Percentiles rank a stretch among this genome's conserved stretches.
These are phyloP conservation scores for Pestalotiopsis sp. DNA, from an alignment of 2,329 filamentous ascomycete genomes.

Conservation along the genomic window DNA sequence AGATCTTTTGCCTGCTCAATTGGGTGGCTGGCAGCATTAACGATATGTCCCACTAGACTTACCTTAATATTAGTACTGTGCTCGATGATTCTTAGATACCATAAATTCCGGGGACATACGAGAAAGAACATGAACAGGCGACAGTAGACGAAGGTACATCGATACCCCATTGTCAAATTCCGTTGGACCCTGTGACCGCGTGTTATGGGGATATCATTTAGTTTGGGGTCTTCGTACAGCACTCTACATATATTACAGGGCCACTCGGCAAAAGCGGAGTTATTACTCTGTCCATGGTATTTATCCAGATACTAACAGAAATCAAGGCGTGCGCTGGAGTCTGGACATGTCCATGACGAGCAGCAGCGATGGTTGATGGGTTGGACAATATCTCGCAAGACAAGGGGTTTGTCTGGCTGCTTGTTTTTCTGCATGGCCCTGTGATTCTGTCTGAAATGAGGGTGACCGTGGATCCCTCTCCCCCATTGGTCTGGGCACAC, in stretches of 20 bases:
- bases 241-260: not conserved
- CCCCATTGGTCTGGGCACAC: not conserved
- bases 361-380: not conserved
- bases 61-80: too few species aligned
- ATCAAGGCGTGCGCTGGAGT: not conserved
- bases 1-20: not conserved
- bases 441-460: slow-evolving; percentile 6
- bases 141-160: too few species aligned
- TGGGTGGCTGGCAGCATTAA: not conserved
- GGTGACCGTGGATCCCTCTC: not conserved
- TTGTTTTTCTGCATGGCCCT: not conserved
- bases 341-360: not conserved
- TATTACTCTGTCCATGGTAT: not conserved
- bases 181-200: too few species aligned
- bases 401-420: not conserved
- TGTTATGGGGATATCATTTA: too few species aligned
- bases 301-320: not conserved
- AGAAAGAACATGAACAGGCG: too few species aligned
- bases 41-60: too few species aligned
- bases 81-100: too few species aligned
- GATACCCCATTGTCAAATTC: too few species aligned
- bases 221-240: not conserved
- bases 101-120: too few species aligned
- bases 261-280: slow-evolving; percentile 7
- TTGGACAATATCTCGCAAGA: not conserved